These are phyloP conservation scores for Chaetomium strumarium DNA, from an alignment of 2,329 filamentous ascomycete species.

Conservation along the genomic window DNA sequence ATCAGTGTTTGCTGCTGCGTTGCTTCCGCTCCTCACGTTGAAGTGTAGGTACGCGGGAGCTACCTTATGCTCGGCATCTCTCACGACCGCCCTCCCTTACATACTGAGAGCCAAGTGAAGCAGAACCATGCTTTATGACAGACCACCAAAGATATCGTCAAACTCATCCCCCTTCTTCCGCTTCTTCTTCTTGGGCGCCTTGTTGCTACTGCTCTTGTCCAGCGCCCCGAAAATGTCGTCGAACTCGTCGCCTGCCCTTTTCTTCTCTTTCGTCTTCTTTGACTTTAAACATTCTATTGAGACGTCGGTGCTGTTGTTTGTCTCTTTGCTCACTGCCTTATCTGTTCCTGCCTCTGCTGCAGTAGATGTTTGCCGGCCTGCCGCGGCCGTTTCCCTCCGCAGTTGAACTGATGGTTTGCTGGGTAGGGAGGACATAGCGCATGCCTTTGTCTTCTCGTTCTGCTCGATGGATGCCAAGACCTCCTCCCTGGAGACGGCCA, in stretches of 20 bases:
- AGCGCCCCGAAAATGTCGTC: conserved; percentile 10
- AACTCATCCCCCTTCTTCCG: conserved; percentile 20
- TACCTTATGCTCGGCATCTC: too few species aligned
- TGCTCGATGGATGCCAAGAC: conserved; percentile 7
- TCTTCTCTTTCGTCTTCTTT: background rate
- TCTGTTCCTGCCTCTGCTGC: background rate
- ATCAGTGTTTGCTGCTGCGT: background rate
- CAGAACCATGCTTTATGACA: background rate
- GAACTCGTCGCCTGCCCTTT: conserved; percentile 11
- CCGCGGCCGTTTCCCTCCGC: background rate
- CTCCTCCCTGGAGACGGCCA: conserved; percentile 24
- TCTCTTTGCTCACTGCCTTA: conserved; percentile 18
- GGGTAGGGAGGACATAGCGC: conserved; percentile 33
- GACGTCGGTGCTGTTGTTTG: conserved; percentile 33
- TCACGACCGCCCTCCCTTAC: too few species aligned
- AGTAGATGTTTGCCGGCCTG: background rate
- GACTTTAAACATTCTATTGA: background rate
- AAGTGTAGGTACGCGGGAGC: too few species aligned
- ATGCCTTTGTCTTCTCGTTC: conserved; percentile 17
- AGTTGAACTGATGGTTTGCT: background rate
- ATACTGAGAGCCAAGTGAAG: too few species aligned
- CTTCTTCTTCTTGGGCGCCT: conserved; percentile 13
- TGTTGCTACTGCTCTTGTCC: background rate
- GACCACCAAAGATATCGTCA: conserved; percentile 20
- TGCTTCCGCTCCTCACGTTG: background rate